Evolutionary conservation across 345 rosid genomes (phyloP).

Genomic region (Clausena lansium): DNA sequence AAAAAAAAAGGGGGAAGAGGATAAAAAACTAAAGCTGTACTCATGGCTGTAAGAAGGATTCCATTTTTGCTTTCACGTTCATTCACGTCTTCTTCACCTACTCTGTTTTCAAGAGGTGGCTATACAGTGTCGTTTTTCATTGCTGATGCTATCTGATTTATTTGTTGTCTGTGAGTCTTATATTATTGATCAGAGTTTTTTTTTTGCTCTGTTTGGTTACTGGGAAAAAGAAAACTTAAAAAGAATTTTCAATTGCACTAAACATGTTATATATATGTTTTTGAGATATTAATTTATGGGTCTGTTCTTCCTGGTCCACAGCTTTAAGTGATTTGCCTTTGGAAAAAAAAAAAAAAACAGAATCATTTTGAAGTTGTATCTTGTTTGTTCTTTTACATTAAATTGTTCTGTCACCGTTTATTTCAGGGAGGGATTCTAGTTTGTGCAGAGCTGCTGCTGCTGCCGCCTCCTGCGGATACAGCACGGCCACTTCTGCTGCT

Average conservation of each 20-base stretch:
- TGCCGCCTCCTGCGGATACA: constrained; percentile 32
- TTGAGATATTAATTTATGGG: background rate
- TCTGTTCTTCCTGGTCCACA: background rate
- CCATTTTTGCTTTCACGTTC: constrained; percentile 20
- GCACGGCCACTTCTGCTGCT: constrained; percentile 46
- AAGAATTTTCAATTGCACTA: background rate
- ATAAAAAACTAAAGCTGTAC: too few relatives aligned
- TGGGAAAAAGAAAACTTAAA: background rate
- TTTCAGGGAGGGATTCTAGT: constrained; percentile 41
- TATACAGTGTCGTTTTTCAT: too few relatives aligned
- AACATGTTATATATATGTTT: background rate
- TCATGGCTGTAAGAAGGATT: background rate
- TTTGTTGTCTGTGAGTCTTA: background rate
- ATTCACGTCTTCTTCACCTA: constrained; percentile 30
- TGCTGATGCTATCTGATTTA: background rate
- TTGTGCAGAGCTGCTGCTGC: constrained; percentile 38
- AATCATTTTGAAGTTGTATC: too few relatives aligned
- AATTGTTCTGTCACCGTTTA: background rate
- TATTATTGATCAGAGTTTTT: background rate
- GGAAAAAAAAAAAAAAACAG: too few relatives aligned
- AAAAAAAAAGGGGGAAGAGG: too few relatives aligned
- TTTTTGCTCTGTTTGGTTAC: constrained; percentile 14
- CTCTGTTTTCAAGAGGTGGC: constrained; percentile 34
- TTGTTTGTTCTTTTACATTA: background rate
- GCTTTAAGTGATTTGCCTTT: background rate